A percentile compares a stretch with the other conserved stretches of the same genome.
Evolutionary conservation across 345 rosid genomes (phyloP).

Genomic region (Boechera retrofracta): DNA sequence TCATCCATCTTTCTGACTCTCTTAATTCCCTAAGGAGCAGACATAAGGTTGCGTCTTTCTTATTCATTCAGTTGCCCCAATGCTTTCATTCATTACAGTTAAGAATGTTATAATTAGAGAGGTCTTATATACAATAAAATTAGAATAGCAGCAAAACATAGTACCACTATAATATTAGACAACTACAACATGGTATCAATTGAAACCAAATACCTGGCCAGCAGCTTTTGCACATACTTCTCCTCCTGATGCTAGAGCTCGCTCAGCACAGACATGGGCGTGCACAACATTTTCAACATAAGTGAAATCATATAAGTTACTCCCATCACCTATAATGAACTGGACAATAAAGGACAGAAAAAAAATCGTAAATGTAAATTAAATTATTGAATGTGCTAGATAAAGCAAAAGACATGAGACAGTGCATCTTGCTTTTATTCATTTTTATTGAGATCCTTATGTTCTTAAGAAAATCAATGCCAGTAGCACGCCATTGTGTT

Average conservation of each 20-base stretch:
- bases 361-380: neutral
- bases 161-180: neutral
- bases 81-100: conserved; percentile 8
- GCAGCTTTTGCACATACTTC: conserved; percentile 77
- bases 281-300: conserved; percentile 95
- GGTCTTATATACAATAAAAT: neutral
- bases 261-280: conserved; percentile 92
- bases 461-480: neutral
- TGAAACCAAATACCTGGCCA: conserved; percentile 70
- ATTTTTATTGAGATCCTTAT: neutral
- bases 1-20: neutral
- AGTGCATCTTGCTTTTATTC: conserved; percentile 6
- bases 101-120: neutral
- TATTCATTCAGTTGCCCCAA: neutral
- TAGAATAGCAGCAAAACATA: neutral
- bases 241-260: conserved; percentile 84
- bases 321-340: conserved; percentile 96
- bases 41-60: neutral
- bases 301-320: conserved; percentile 78
- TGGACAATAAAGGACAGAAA: conserved; percentile 38
- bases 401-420: neutral
- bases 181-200: conserved; percentile 21
- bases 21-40: neutral
- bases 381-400: neutral
- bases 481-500: neutral